Evolutionary conservation across 2,329 filamentous ascomycete species (phyloP).

Genomic region (Curvularia eragrostidis): DNA sequence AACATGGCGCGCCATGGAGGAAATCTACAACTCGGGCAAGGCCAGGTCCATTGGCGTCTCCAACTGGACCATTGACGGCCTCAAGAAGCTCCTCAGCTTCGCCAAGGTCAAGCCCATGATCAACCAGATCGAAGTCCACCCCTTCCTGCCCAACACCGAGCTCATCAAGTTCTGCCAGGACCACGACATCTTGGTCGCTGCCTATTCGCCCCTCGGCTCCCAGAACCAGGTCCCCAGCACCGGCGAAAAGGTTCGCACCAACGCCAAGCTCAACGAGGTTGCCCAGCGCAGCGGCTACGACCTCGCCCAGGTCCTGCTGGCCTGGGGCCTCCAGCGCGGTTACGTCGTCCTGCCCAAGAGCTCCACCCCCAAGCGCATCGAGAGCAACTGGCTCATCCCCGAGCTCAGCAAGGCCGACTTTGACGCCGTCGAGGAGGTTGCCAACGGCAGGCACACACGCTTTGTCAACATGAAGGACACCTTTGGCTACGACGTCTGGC

Average conservation of each 20-base stretch:
- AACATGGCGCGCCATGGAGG: conserved; percentile 73
- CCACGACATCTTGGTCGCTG: conserved; percentile 66
- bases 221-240: conserved; percentile 73
- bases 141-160: conserved; percentile 71
- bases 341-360: conserved; percentile 52
- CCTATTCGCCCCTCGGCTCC: conserved; percentile 72
- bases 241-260: conserved; percentile 72
- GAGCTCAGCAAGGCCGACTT: conserved; percentile 63
- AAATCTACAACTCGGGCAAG: conserved; percentile 65
- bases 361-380: conserved; percentile 50
- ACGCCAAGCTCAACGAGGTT: conserved; percentile 69
- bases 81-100: conserved; percentile 71
- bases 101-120: conserved; percentile 71
- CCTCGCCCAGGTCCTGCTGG: conserved; percentile 80
- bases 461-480: conserved; percentile 86
- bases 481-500: conserved; percentile 72
- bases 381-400: conserved; percentile 70
- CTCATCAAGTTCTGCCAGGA: conserved; percentile 65
- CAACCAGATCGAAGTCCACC: conserved; percentile 78
- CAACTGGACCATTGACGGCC: conserved; percentile 72
- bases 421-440: conserved; percentile 67
- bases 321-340: conserved; percentile 83
- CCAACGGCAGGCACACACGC: conserved; percentile 69
- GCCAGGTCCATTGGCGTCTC: conserved; percentile 73
- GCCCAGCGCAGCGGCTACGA: conserved; percentile 76